Conservation (phyloP, 2,329 filamentous ascomycete genomes). For the Rhinocladiella mackenziei region DNA sequence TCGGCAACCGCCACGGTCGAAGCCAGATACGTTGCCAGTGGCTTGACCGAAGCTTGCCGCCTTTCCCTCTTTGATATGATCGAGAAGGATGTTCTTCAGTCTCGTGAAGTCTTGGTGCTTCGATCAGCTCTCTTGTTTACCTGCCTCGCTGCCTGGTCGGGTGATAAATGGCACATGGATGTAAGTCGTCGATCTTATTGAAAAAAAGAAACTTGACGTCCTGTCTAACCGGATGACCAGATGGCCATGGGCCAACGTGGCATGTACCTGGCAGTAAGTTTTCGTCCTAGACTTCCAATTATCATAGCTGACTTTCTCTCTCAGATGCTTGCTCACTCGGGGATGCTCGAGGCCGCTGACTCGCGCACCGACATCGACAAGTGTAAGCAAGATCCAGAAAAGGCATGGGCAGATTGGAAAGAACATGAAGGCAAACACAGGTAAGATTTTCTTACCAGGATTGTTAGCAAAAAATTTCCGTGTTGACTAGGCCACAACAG, state of each 20-base stretch:
- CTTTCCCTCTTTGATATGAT: slow-evolving; percentile 69
- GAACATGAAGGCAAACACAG: slow-evolving; percentile 61
- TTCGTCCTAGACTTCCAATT: no score
- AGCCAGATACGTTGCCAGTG: slow-evolving; percentile 62
- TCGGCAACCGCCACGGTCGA: slow-evolving; percentile 62
- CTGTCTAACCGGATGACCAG: slow-evolving; percentile 14
- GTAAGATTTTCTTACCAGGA: slow-evolving; percentile 39
- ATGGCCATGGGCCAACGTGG: slow-evolving; percentile 69
- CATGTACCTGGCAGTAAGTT: slow-evolving; percentile 64
- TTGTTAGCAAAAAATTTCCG: not conserved
- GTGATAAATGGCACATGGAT: slow-evolving; percentile 74
- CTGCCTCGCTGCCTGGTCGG: slow-evolving; percentile 66
- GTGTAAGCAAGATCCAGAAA: slow-evolving; percentile 45
- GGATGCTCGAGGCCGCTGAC: slow-evolving; percentile 57
- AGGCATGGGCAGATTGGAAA: slow-evolving; percentile 62
- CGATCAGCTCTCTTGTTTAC: slow-evolving; percentile 65
- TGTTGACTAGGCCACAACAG: slow-evolving; percentile 37
- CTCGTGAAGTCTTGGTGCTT: slow-evolving; percentile 60
- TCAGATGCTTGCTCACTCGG: slow-evolving; percentile 65
- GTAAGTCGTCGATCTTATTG: slow-evolving; percentile 14
- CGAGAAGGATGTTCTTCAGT: slow-evolving; percentile 66
- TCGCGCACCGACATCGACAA: slow-evolving; percentile 45
- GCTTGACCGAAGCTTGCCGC: slow-evolving; percentile 66
- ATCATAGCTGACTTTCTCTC: not conserved
- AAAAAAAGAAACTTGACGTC: not conserved